phyloP scores from a whole-genome alignment of 768 basidiomycete species.

The Mycena latifolia region DNA sequence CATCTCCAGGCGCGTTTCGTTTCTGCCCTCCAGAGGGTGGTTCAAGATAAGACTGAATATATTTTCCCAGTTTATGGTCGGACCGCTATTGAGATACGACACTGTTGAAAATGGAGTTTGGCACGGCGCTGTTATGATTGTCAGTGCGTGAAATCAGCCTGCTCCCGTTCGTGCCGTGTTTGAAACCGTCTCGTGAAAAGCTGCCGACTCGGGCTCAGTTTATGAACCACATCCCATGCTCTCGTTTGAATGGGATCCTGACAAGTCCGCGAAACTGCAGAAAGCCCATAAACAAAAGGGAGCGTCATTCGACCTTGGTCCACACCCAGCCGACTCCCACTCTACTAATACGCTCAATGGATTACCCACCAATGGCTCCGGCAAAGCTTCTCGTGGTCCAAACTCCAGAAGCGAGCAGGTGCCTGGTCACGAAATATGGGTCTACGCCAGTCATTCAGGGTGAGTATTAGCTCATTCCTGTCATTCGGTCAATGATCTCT shows the following conservation, averaged over 20 bases:
- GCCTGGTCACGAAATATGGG: constrained; percentile 79
- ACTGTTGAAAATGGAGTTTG: constrained; percentile 87
- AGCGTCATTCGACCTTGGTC: constrained; percentile 68
- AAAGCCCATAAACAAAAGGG: constrained; percentile 20
- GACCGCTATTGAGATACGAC: constrained; percentile 88
- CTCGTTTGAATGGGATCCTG: constrained; percentile 81
- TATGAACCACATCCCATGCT: constrained; percentile 82
- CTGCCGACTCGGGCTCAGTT: constrained; percentile 81
- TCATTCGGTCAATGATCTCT: constrained; percentile 12
- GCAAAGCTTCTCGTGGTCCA: constrained; percentile 42
- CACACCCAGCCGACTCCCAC: constrained; percentile 83
- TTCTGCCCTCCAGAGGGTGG: not conserved
- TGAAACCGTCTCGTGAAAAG: constrained; percentile 47
- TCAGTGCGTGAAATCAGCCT: constrained; percentile 71
- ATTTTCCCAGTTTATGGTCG: constrained; percentile 80
- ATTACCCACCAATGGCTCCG: constrained; percentile 34
- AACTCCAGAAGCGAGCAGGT: constrained; percentile 57
- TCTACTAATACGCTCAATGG: constrained; percentile 54
- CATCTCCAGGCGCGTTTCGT: constrained; percentile 70
- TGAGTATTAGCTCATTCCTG: constrained; percentile 42
- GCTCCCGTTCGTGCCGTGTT: constrained; percentile 6
- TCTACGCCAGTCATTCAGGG: constrained; percentile 71
- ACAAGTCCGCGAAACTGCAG: constrained; percentile 38
- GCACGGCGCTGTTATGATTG: constrained; percentile 90
- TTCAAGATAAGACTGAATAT: not conserved